Conservation (phyloP, 2,329 filamentous ascomycete genomes). For the Xylariaceae sp. region DNA sequence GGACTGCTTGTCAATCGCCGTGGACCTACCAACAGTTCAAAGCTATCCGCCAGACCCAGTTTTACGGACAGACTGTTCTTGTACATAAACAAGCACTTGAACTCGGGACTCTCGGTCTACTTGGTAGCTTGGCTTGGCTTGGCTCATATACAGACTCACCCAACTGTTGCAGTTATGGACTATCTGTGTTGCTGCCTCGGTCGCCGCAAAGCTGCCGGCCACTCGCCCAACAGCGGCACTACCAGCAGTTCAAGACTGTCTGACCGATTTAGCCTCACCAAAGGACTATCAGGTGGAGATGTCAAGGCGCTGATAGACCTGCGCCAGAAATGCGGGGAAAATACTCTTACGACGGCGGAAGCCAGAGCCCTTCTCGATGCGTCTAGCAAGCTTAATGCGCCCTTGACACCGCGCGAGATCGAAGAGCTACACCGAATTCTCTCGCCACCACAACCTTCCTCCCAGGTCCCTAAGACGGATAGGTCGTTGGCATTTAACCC, state of each 20-base stretch:
- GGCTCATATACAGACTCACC: too few relatives aligned
- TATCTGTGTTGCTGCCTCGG: constrained; percentile 19
- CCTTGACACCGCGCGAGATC: constrained; percentile 26
- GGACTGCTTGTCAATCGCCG: too few relatives aligned
- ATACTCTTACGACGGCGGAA: constrained; percentile 22
- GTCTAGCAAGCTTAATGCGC: constrained; percentile 20
- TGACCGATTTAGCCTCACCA: background rate
- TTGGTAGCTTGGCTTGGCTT: too few relatives aligned
- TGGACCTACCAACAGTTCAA: too few relatives aligned
- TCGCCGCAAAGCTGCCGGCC: constrained; percentile 11
- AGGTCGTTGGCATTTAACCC: constrained; percentile 4
- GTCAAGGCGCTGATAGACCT: constrained; percentile 20
- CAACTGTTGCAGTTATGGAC: constrained; percentile 9
- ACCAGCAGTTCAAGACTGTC: background rate
- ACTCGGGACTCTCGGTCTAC: too few relatives aligned
- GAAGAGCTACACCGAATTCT: constrained; percentile 27
- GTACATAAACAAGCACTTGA: too few relatives aligned
- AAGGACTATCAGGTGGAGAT: constrained; percentile 5
- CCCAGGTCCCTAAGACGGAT: constrained; percentile 4
- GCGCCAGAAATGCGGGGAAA: constrained; percentile 26
- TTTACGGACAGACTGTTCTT: too few relatives aligned
- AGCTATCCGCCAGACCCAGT: too few relatives aligned
- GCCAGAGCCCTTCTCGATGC: constrained; percentile 23
- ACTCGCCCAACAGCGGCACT: background rate
- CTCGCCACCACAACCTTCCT: constrained; percentile 12